phyloP scores from a whole-genome alignment of 768 basidiomycete species.

The Amanita jacksonii region DNA sequence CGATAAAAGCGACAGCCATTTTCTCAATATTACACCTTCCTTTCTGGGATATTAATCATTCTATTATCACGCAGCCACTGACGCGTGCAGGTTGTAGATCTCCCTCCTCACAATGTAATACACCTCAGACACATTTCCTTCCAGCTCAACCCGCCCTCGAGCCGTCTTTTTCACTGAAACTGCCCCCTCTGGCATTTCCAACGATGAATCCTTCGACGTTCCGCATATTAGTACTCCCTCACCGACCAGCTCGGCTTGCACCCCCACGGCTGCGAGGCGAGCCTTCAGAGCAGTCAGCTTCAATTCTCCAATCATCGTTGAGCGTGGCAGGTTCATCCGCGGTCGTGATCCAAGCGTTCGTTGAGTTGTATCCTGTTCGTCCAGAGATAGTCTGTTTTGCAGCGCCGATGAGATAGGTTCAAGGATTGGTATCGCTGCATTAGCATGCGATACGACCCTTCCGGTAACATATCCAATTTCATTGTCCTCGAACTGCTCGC shows the following conservation, averaged over 20 bases:
- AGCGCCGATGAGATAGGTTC: constrained; percentile 45
- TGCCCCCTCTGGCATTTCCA: constrained; percentile 45
- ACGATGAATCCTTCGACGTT: constrained; percentile 32
- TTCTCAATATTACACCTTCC: constrained; percentile 12
- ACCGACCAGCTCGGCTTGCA: constrained; percentile 92
- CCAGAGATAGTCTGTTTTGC: constrained; percentile 15
- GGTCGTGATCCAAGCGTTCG: constrained; percentile 59
- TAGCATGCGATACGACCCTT: constrained; percentile 74
- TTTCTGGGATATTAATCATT: constrained; percentile 18
- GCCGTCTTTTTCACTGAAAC: constrained; percentile 87
- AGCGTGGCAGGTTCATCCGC: constrained; percentile 62
- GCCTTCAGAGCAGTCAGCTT: constrained; percentile 84
- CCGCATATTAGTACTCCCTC: constrained; percentile 94
- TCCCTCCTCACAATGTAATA: constrained; percentile 86
- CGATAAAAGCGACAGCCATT: constrained; percentile 14
- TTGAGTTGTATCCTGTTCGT: constrained; percentile 19
- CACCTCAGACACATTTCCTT: constrained; percentile 80
- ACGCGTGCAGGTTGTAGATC: constrained; percentile 86
- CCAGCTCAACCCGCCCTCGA: constrained; percentile 78
- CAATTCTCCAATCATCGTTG: constrained; percentile 96
- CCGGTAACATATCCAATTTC: constrained; percentile 92
- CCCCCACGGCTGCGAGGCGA: constrained; percentile 62
- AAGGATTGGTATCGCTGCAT: constrained; percentile 82
- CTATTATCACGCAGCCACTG: constrained; percentile 55
- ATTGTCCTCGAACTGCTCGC: constrained; percentile 86